phyloP scores from a whole-genome alignment of 2,329 filamentous ascomycete genomes.

The Chaetomiaceae sp. region DNA sequence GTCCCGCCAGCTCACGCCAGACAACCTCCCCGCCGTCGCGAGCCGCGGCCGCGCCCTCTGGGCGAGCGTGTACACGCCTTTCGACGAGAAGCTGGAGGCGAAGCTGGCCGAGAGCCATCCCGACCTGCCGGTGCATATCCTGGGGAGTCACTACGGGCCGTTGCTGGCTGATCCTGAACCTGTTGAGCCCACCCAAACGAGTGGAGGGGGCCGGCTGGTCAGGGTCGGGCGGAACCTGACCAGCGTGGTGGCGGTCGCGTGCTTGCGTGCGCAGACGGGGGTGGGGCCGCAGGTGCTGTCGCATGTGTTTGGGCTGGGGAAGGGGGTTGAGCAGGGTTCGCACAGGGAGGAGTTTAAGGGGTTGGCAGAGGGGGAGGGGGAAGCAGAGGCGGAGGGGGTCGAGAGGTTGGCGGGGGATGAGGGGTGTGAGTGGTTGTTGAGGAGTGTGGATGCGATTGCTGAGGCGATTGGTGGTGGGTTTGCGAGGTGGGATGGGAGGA shows the following conservation, averaged over 20 bases:
- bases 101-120: constrained; percentile 73
- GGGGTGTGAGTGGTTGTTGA: constrained; percentile 42
- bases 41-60: constrained; percentile 60
- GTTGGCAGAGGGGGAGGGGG: constrained; percentile 6
- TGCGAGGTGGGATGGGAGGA: constrained; percentile 25
- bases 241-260: constrained; percentile 66
- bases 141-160: constrained; percentile 66
- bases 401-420: constrained; percentile 41
- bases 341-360: constrained; percentile 31
- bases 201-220: constrained; percentile 37
- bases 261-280: constrained; percentile 70
- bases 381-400: constrained; percentile 29
- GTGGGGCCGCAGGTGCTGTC: constrained; percentile 77
- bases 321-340: constrained; percentile 64
- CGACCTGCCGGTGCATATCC: constrained; percentile 73
- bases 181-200: constrained; percentile 24
- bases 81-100: constrained; percentile 62
- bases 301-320: constrained; percentile 74
- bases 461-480: constrained; percentile 41
- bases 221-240: constrained; percentile 66
- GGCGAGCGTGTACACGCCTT: constrained; percentile 70
- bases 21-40: constrained; percentile 50
- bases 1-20: constrained; percentile 45
- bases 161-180: constrained; percentile 66
- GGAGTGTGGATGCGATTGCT: constrained; percentile 39